These are phyloP conservation scores for Stromatinia cepivora DNA, from an alignment of 2,329 filamentous ascomycete genomes.

Conservation along the genomic window DNA sequence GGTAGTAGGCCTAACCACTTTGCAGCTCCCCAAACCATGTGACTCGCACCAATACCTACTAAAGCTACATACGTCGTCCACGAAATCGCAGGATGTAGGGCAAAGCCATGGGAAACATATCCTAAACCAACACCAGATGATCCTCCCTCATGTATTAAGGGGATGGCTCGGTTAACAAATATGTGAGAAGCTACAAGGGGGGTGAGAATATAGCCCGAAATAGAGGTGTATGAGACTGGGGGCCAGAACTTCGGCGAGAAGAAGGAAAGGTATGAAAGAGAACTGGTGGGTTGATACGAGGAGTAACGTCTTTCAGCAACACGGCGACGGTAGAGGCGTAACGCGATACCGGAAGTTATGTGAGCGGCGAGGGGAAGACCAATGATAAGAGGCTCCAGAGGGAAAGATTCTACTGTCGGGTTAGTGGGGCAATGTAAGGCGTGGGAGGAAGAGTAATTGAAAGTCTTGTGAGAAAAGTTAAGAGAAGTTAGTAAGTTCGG, in stretches of 20 bases:
- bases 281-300: conserved; percentile 67
- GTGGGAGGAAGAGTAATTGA: conserved; percentile 63
- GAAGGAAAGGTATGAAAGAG: conserved; percentile 67
- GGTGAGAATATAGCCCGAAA: conserved; percentile 70
- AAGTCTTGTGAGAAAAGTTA: conserved; percentile 68
- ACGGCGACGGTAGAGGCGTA: conserved; percentile 75
- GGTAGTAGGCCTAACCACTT: conserved; percentile 73
- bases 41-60: conserved; percentile 66
- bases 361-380: conserved; percentile 75
- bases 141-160: conserved; percentile 75
- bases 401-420: conserved; percentile 54
- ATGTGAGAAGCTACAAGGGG: conserved; percentile 70
- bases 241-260: conserved; percentile 74
- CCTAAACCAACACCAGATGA: conserved; percentile 81
- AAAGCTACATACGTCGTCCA: conserved; percentile 69
- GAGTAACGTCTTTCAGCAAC: conserved; percentile 70
- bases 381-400: conserved; percentile 73
- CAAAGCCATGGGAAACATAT: conserved; percentile 84
- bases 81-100: conserved; percentile 65
- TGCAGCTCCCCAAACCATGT: conserved; percentile 84
- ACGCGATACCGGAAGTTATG: conserved; percentile 70
- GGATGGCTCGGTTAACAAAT: conserved; percentile 73
- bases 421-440: conserved; percentile 9
- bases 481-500: conserved; percentile 41
- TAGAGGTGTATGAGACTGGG: conserved; percentile 64